Conservation (phyloP, 2,329 filamentous ascomycete genomes). For the Alternaria ventricosa region DNA sequence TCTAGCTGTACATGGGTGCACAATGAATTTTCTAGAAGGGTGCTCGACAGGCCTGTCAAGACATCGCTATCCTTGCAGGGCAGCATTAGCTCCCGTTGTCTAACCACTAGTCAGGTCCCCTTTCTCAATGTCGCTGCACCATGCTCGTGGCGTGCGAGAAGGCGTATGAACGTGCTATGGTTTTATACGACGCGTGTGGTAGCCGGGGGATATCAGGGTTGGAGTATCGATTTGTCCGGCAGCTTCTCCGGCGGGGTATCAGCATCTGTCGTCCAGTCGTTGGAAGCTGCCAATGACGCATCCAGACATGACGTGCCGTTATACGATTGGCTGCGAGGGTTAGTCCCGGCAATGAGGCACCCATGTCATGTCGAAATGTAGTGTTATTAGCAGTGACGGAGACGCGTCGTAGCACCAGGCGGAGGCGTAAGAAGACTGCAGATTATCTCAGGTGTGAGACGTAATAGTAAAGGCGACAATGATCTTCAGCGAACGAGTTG, state of each 20-base stretch:
- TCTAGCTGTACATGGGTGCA: background rate
- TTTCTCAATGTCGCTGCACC: slow-evolving; percentile 4
- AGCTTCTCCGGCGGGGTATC: background rate
- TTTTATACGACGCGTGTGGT: background rate
- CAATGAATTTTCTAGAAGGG: background rate
- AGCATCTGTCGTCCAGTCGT: slow-evolving; percentile 2
- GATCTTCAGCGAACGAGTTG: background rate
- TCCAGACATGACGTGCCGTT: slow-evolving; percentile 7
- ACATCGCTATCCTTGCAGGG: slow-evolving; percentile 2
- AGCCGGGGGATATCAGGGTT: background rate
- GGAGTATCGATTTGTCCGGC: background rate
- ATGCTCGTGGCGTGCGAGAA: background rate
- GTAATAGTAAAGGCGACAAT: too few species aligned
- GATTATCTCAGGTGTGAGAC: too few species aligned
- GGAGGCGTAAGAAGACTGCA: background rate
- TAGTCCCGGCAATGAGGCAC: background rate
- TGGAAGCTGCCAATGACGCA: slow-evolving; percentile 1
- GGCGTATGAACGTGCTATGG: background rate
- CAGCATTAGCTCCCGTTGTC: slow-evolving; percentile 21
- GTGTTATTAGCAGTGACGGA: slow-evolving; percentile 7
- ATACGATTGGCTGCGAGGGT: slow-evolving; percentile 10
- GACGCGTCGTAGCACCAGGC: slow-evolving; percentile 14
- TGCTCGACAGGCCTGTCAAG: background rate
- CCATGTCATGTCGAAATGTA: background rate
- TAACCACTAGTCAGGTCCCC: slow-evolving; percentile 20